Evolutionary conservation across 371 early-diverging fungal genomes (phyloP).

Genomic region (Rhizopus sp.): DNA sequence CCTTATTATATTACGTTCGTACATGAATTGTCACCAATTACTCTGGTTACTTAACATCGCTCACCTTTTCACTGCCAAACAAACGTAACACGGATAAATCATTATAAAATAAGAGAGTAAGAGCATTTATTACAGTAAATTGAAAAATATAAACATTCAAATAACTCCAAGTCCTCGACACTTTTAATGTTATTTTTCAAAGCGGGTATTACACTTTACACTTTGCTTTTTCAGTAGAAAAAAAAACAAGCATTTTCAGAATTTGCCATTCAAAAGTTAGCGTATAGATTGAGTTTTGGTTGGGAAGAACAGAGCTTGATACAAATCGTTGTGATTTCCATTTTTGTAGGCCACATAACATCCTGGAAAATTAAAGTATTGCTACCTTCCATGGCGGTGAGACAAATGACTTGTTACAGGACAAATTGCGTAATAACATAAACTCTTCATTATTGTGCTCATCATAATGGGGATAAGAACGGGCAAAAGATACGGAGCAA

Average conservation of each 20-base stretch:
- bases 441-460: constrained; percentile 12
- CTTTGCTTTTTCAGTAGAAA: constrained; percentile 15
- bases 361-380: constrained; percentile 15
- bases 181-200: constrained; percentile 12
- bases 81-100: constrained; percentile 11
- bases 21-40: constrained; percentile 14
- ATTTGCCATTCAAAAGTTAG: constrained; percentile 15
- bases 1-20: constrained; percentile 14
- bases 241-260: constrained; percentile 14
- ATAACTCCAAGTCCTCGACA: constrained; percentile 11
- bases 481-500: too few species aligned
- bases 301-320: constrained; percentile 15
- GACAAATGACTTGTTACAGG: constrained; percentile 16
- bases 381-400: constrained; percentile 13
- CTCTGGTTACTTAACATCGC: constrained; percentile 14
- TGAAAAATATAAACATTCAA: constrained; percentile 11
- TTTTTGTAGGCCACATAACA: constrained; percentile 12
- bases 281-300: constrained; percentile 15
- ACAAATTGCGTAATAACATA: constrained; percentile 16
- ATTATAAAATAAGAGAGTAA: constrained; percentile 13
- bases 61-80: constrained; percentile 14
- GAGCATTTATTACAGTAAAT: constrained; percentile 16
- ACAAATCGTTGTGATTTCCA: constrained; percentile 15
- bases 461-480: too few species aligned
- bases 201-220: constrained; percentile 12